Evolutionary conservation across 2,329 filamentous ascomycete genomes (phyloP).

Genomic region (Phaeomoniella chlamydospora): DNA sequence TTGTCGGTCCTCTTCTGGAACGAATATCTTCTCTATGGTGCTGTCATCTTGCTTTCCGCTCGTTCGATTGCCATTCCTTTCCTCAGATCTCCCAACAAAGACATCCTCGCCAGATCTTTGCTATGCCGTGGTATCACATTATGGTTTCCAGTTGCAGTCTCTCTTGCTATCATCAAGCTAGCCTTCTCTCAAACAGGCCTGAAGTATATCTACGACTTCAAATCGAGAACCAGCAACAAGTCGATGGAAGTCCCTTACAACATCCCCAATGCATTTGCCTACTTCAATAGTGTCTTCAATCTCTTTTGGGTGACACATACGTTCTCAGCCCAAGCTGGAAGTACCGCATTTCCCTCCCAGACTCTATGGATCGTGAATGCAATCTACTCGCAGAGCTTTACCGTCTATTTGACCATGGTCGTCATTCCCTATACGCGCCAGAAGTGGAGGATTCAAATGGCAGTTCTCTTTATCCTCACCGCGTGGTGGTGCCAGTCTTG

Average conservation of each 20-base stretch:
- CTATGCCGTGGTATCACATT: constrained; percentile 28
- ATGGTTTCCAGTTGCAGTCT: constrained; percentile 24
- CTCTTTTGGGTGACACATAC: constrained; percentile 28
- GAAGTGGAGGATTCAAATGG: constrained; percentile 24
- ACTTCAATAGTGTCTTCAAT: constrained; percentile 31
- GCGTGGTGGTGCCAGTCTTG: constrained; percentile 33
- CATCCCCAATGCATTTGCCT: constrained; percentile 23
- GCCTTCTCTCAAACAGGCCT: constrained; percentile 18
- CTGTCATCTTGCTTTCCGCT: constrained; percentile 30
- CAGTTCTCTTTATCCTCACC: constrained; percentile 23
- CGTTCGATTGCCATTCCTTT: constrained; percentile 27
- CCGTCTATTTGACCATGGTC: constrained; percentile 33
- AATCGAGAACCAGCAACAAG: constrained; percentile 19
- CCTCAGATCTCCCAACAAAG: constrained; percentile 18
- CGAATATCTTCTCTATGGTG: constrained; percentile 29
- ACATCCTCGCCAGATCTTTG: constrained; percentile 21
- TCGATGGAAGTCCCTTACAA: constrained; percentile 18
- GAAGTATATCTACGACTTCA: constrained; percentile 23
- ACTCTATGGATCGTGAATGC: constrained; percentile 30
- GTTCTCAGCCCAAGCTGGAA: constrained; percentile 24
- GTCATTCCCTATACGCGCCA: constrained; percentile 28
- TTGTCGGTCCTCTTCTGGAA: constrained; percentile 28
- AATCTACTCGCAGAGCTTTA: constrained; percentile 32
- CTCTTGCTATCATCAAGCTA: constrained; percentile 22
- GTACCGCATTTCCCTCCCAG: constrained; percentile 26